Conservation (phyloP, 1,284 basidiomycete genomes). For the Puccinia novopanici region DNA sequence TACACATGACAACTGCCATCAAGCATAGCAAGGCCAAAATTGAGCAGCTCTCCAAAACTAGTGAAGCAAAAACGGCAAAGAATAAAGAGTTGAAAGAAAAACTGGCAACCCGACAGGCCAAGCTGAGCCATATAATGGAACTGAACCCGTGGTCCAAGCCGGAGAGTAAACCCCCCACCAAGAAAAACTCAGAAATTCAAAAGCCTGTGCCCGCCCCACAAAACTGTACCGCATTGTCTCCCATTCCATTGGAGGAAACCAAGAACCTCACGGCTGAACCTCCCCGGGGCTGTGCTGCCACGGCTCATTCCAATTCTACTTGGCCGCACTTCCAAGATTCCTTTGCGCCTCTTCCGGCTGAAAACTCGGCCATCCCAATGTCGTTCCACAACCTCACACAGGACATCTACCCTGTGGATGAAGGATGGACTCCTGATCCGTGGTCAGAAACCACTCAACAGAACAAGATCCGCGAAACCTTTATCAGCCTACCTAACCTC, state of each 20-base stretch:
- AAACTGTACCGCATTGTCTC: not conserved
- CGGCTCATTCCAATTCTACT: not conserved
- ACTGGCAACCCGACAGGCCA: not conserved
- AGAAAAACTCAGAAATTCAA: not conserved
- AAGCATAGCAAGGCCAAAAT: constrained; percentile 1
- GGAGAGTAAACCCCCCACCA: not conserved
- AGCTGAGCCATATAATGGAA: constrained; percentile 14
- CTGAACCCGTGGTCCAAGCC: not conserved
- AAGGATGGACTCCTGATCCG: constrained; percentile 28
- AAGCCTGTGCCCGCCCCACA: not conserved
- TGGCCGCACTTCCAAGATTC: not conserved
- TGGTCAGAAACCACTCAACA: constrained; percentile 29
- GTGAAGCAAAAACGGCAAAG: constrained; percentile 8
- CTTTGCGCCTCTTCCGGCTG: not conserved
- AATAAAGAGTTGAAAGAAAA: constrained; percentile 17
- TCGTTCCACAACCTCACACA: constrained; percentile 2
- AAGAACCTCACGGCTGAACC: not conserved
- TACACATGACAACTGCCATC: constrained; percentile 3
- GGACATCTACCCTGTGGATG: not conserved
- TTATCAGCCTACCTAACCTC: constrained; percentile 32
- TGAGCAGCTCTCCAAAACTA: not conserved
- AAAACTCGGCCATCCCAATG: not conserved
- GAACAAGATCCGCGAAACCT: constrained; percentile 29
- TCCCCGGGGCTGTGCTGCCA: not conserved
- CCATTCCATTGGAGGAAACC: not conserved